Percentiles rank a stretch among this genome's conserved stretches.
Evolutionary conservation across 2,329 filamentous ascomycete genomes (phyloP).

Genomic region (Cladosporium sphaerospermum): DNA sequence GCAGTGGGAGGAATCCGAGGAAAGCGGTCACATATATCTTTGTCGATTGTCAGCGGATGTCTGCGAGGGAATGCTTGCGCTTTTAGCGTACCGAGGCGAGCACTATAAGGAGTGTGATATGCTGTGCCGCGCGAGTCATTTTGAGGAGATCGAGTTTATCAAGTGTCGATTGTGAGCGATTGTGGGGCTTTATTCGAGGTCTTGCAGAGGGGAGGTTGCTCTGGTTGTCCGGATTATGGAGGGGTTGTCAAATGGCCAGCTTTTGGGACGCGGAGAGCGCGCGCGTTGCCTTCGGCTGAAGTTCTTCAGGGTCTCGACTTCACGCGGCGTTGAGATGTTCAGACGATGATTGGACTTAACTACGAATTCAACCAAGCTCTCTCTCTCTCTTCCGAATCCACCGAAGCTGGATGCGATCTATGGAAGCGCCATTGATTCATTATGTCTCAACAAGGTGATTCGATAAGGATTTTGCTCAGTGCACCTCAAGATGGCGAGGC

Average conservation of each 20-base stretch:
- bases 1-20: conserved; percentile 75
- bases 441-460: not conserved
- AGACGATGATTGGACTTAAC: too few relatives aligned
- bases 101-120: conserved; percentile 82
- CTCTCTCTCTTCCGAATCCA: too few relatives aligned
- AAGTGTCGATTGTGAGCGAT: too few relatives aligned
- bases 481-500: not conserved
- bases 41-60: not conserved
- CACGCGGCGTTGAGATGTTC: too few relatives aligned
- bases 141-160: conserved; percentile 23
- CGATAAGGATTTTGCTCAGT: not conserved
- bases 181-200: too few relatives aligned
- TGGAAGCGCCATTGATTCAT: too few relatives aligned
- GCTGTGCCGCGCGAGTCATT: conserved; percentile 84
- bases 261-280: conserved; percentile 2
- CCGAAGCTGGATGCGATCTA: too few relatives aligned
- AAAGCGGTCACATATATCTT: conserved; percentile 86
- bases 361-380: too few relatives aligned
- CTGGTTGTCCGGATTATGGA: not conserved
- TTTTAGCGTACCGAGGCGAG: conserved; percentile 72
- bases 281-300: too few relatives aligned
- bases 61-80: conserved; percentile 22
- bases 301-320: too few relatives aligned
- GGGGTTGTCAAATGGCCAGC: conserved; percentile 8
- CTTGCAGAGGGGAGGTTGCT: not conserved